phyloP scores from a whole-genome alignment of 257 asterid genomes.

The Solanum okadae region DNA sequence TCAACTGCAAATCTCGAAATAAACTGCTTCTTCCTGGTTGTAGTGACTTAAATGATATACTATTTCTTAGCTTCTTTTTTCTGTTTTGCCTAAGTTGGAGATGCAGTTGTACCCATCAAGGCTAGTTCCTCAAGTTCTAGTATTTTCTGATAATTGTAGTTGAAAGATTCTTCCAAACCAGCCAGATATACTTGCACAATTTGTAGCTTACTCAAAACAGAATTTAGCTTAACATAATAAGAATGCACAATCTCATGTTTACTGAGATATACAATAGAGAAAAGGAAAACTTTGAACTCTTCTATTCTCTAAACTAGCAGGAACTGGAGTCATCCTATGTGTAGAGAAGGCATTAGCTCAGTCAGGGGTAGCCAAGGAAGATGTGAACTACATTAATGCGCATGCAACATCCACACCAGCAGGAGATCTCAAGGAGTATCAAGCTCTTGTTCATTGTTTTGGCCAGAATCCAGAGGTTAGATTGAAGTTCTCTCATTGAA shows the following conservation, averaged over 20 bases:
- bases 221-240: neutral
- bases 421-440: slow-evolving; percentile 88
- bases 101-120: neutral
- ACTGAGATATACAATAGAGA: neutral
- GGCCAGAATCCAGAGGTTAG: slow-evolving; percentile 87
- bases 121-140: neutral
- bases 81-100: neutral
- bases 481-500: neutral
- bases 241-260: neutral
- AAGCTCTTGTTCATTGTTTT: slow-evolving; percentile 76
- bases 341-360: slow-evolving; percentile 94
- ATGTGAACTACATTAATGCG: slow-evolving; percentile 90
- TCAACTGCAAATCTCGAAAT: neutral
- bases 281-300: slow-evolving; percentile 5
- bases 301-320: slow-evolving; percentile 29
- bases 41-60: neutral
- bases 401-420: slow-evolving; percentile 98
- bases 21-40: neutral
- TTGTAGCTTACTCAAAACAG: neutral
- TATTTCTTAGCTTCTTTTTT: neutral
- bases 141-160: neutral
- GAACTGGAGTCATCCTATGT: slow-evolving; percentile 83
- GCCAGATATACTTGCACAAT: neutral
- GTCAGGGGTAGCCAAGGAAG: slow-evolving; percentile 80
- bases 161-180: neutral